Base-by-base conservation (phyloP, 2,329 filamentous ascomycete genomes). In the Neoscytalidium dimidiatum region DNA sequence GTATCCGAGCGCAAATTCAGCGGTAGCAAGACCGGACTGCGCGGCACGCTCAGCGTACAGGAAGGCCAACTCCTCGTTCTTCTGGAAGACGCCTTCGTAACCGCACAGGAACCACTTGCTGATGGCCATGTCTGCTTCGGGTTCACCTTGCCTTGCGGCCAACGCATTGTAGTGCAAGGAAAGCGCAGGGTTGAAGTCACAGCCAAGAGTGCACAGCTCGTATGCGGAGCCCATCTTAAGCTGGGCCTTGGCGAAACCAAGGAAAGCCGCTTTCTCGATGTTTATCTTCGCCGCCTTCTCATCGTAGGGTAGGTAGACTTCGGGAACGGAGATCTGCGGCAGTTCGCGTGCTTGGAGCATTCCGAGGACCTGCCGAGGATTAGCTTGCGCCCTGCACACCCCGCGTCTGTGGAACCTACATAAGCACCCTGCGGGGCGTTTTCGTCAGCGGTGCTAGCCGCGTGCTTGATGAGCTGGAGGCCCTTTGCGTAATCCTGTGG, bases 41-140 rank as follows among this genome's bases (percentile, higher is more conserved):
- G 95, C 94, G 11, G 95, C 95, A 69, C 94, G 87, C 71, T 94
- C 88, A 1, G 95, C 95, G 74, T 97, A 98, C 60, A 88, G 90
- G 78, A 92, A 99, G 6, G 95, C 94, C 56, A 98, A 81, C 74
- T 94, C 91, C 78, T 99, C 95, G 72, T 97, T 98, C 84, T 98
- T 98, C 66, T 92, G 87, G 74, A 99, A 97, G 6, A 96, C 85
- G 23, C 90, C 90, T 70, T 98, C 94, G 69, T 95, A 94, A 2
- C 95, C 95, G 73, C 96, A 98, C 29, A 99, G 84, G 75, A 98
- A 99, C 95, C 95, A 99, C 78, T 97, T 95, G 78, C 94, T 98
- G 67, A 99, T 93, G 29, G 94, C 93, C 79, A 99, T 91, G 66
- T 97, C 93, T 0, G 94, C 95, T 76, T 99, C 95, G 0, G 93